Conservation (phyloP, 2,329 filamentous ascomycete genomes). For the Neonectria punicea region DNA sequence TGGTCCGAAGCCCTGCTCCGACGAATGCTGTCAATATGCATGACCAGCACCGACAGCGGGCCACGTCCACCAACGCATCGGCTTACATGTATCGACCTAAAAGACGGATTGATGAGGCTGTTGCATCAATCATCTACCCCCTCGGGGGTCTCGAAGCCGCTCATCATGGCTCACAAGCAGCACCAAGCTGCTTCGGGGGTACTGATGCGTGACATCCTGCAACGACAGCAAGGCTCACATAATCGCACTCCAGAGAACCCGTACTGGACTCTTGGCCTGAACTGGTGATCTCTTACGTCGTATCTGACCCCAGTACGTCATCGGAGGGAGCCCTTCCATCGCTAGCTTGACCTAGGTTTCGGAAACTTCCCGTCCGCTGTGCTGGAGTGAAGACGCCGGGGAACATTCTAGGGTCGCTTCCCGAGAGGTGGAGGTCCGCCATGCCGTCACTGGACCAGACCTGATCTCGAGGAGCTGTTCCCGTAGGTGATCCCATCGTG, state of each 20-base stretch:
- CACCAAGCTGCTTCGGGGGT: background rate
- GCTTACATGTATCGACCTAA: background rate
- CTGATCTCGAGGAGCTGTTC: constrained; percentile 46
- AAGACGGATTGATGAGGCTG: background rate
- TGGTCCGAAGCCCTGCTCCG: background rate
- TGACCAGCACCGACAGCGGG: background rate
- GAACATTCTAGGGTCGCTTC: constrained; percentile 75
- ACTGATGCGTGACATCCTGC: background rate
- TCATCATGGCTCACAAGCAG: background rate
- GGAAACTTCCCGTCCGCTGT: constrained; percentile 54
- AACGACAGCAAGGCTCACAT: background rate
- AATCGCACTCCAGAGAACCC: background rate
- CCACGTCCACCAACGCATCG: background rate
- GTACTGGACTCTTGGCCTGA: background rate
- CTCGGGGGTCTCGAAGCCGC: background rate
- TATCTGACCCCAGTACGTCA: constrained; percentile 31
- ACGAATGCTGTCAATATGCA: background rate
- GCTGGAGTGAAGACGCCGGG: constrained; percentile 73
- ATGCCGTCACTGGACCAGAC: constrained; percentile 52
- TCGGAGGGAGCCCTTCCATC: constrained; percentile 36
- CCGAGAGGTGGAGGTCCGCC: constrained; percentile 61
- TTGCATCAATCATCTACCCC: constrained; percentile 18
- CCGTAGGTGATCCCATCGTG: constrained; percentile 34
- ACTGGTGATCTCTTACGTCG: constrained; percentile 1
- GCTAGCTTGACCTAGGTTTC: constrained; percentile 42